Base-by-base conservation (phyloP, 768 basidiomycete species). In the Suillus americanus region DNA sequence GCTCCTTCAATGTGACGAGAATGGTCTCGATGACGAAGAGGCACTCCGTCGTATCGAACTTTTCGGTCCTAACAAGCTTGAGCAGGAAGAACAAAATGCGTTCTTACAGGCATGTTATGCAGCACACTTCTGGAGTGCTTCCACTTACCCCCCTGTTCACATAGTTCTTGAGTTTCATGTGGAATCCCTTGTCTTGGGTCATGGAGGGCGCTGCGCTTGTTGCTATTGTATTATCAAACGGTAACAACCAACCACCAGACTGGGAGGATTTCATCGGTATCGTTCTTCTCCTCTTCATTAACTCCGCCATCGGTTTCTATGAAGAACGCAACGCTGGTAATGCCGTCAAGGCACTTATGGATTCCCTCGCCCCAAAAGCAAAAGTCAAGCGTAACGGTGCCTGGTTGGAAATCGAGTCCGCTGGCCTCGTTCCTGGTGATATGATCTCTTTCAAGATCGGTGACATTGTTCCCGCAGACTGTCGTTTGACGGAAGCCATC, bases 171-270 rank as follows among this genome's bases (percentile, higher is more conserved):
- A 89, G 89, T 75, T 99, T 99, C 86, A 99, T 98, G 97, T 99
- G 97, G 97, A 99, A 99, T 81, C 97, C 97, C 51, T 83, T 99
- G 14, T 99, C 97, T 40, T 99, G 97, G 97, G 97, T 99, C 79
- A 99, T 99, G 97, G 97, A 99, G 79, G 95, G 90, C 67, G 95
- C 95, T 45, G 92, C 94, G 9, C 83, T 95, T 37, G 94, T 95
- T 69, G 96, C 97, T 56, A 99, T 99, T 76, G 95, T 87, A 48
- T 87, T 99, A 37, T 97, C 97, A 63, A 99, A 99, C 78, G 97
- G 97, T 78, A 88, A 89, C 71, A 80, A 83, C 63, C 81, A 83
- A 62, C 87, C 96, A 35, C 97, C 97, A 23, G 96, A 99, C 74
- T 99, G 97, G 97, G 82, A 92, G 75, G 97, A 99, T 82, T 98